Base-by-base conservation (phyloP, 2,329 filamentous ascomycete species). In the Colletotrichum destructivum region DNA sequence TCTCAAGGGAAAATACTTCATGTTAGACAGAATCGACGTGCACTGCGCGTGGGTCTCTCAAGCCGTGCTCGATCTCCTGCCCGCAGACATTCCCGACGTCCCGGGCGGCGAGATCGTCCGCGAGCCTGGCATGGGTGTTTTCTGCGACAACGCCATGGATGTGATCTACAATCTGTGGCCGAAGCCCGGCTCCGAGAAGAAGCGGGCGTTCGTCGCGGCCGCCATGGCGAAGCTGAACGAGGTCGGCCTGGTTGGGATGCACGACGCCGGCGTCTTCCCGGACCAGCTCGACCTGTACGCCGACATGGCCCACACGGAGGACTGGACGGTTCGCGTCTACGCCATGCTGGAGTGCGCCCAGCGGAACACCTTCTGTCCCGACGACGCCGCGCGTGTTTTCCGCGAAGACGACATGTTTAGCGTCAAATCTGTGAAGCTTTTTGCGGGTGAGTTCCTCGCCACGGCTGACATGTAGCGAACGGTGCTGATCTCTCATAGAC, bases 131-230 rank as follows among this genome's bases (percentile, higher is more conserved):
- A 84, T 87, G 76, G 91, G 92, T 52, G 91, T 93, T 12, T 93
- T 93, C 75, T 94, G 92, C 77, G 91, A 94, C 79, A 93, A 93
- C 76, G 91, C 91, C 31, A 92, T 93, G 87, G 89, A 91, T 54
- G 79, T 91, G 62, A 85, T 92, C 46, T 82, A 85, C 68, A 80
- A 83, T 2, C 75, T 88, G 21, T 91, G 89, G 83, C 90, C 91
- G 2, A 86, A 86, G 69, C 89, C 90, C 0, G 83, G 82, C 55
- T 80, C 79, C 6, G 83, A 84, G n/a, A 85, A 84, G 74, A 91
- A 89, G 76, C 83, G 84, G 6, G 79, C 78, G 31, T 90, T 88
- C 72, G 79, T 93, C 67, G 85, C 84, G 60, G 86, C 87, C 7
- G 91, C 91, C 15, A 92, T 93, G 88, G 77, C 76, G 15, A 86